These are phyloP conservation scores for Pinus taeda DNA, from an alignment of 75 land plant genomes.

Conservation along the genomic window DNA sequence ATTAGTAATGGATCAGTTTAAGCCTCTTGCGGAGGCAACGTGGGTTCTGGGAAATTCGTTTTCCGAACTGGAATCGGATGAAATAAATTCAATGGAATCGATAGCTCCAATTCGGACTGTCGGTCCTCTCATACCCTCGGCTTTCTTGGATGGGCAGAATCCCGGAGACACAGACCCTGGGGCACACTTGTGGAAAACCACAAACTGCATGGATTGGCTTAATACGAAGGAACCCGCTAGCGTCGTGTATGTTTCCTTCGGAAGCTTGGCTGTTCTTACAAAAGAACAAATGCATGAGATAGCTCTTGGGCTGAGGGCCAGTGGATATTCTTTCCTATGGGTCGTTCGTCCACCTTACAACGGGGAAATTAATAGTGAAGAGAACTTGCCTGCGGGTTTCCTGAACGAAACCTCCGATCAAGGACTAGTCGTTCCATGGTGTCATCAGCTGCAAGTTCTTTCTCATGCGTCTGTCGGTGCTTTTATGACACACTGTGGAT, in stretches of 20 bases:
- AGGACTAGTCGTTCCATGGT: conserved; percentile 32
- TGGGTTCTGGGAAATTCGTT: conserved; percentile 58
- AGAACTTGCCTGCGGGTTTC: conserved; percentile 8
- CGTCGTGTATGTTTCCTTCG: conserved; percentile 36
- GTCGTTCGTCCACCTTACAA: conserved; percentile 11
- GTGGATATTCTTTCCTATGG: conserved; percentile 33
- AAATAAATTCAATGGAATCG: conserved; percentile 24
- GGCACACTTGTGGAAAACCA: conserved; percentile 21
- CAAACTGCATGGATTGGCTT: conserved; percentile 27
- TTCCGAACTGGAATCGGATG: conserved; percentile 46
- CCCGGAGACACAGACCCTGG: no score
- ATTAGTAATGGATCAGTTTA: conserved; percentile 11
- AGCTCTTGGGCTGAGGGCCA: conserved; percentile 18
- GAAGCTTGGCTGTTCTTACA: conserved; percentile 27
- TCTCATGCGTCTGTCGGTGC: conserved; percentile 28
- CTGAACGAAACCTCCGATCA: conserved; percentile 4
- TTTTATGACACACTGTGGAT: conserved; percentile 41
- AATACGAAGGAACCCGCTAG: conserved; percentile 18
- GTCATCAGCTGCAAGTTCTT: conserved; percentile 30
- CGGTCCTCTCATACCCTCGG: conserved; percentile 49
- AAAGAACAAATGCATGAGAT: conserved; percentile 25
- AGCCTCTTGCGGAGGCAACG: conserved; percentile 26
- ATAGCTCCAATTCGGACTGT: conserved; percentile 26
- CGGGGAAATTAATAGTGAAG: no score
- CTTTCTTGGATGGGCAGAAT: no score